Percentiles rank a stretch among this genome's conserved stretches.
Conservation (phyloP, 2,329 filamentous ascomycete species). For the Mollisia scopiformis region DNA sequence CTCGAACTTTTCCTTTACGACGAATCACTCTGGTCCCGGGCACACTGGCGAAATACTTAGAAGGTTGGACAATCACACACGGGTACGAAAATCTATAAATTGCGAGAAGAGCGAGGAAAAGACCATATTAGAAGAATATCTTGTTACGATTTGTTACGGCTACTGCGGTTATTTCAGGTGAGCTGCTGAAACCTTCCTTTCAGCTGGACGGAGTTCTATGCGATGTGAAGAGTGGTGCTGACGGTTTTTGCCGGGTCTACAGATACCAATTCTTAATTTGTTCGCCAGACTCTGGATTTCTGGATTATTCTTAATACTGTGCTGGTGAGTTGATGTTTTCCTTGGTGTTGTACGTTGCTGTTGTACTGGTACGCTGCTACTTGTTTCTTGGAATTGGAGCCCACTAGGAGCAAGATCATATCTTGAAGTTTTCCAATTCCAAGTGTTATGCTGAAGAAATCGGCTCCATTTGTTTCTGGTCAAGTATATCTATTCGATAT, state of each 20-base stretch:
- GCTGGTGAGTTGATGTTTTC: conserved; percentile 17
- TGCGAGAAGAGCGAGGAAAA: conserved; percentile 16
- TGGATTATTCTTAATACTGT: conserved; percentile 18
- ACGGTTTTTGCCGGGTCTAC: conserved; percentile 8
- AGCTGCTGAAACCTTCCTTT: conserved; percentile 10
- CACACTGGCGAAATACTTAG: conserved; percentile 26
- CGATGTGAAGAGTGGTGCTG: conserved; percentile 18
- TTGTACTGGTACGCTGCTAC: background rate
- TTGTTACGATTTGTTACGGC: conserved; percentile 25
- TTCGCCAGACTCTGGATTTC: conserved; percentile 13
- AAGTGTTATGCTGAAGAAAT: background rate
- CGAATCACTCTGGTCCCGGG: conserved; percentile 18
- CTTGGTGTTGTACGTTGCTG: background rate
- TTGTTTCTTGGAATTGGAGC: background rate
- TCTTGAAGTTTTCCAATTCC: background rate
- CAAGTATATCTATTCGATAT: background rate
- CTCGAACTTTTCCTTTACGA: conserved; percentile 24
- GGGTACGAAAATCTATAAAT: conserved; percentile 22
- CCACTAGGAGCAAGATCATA: background rate
- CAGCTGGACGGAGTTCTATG: background rate
- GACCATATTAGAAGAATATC: conserved; percentile 20
- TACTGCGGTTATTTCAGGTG: conserved; percentile 29
- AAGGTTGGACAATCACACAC: conserved; percentile 18
- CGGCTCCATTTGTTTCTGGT: background rate
- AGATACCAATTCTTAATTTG: conserved; percentile 27